A percentile compares a stretch with the other conserved stretches of the same genome.
Evolutionary conservation across 2,329 filamentous ascomycete genomes (phyloP).

Genomic region (Microcera coccophila): DNA sequence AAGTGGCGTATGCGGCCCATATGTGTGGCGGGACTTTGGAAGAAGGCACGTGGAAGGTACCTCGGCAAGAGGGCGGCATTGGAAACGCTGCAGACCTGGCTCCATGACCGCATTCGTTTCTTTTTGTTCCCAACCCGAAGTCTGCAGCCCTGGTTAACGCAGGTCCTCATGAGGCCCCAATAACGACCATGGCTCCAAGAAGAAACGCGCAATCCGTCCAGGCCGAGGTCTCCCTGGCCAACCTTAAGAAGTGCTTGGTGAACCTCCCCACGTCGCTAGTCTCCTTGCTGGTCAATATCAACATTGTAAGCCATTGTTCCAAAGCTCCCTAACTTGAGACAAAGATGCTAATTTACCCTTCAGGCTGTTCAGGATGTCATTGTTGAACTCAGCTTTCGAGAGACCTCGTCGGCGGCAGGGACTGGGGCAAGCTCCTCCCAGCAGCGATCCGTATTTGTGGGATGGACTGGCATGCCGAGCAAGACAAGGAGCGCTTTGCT

Average conservation of each 20-base stretch:
- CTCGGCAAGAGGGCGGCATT: slow-evolving; percentile 29
- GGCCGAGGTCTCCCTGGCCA: slow-evolving; percentile 79
- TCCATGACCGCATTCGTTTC: not conserved
- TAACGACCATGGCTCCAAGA: slow-evolving; percentile 42
- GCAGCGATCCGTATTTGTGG: slow-evolving; percentile 75
- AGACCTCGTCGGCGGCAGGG: slow-evolving; percentile 45
- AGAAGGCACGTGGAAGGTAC: slow-evolving; percentile 35
- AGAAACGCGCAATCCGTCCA: slow-evolving; percentile 61
- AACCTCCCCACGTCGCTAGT: slow-evolving; percentile 86
- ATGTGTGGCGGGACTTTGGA: not conserved
- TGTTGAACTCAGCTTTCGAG: slow-evolving; percentile 76
- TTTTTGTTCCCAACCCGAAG: not conserved
- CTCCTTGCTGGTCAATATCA: slow-evolving; percentile 79
- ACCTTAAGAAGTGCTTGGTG: slow-evolving; percentile 90
- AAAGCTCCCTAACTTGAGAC: not conserved
- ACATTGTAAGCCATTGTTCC: slow-evolving; percentile 62
- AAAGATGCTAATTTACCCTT: slow-evolving; percentile 16
- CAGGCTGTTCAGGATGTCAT: slow-evolving; percentile 94
- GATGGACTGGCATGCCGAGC: slow-evolving; percentile 98
- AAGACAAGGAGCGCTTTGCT: slow-evolving; percentile 74
- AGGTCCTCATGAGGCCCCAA: slow-evolving; percentile 7
- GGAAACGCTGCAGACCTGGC: slow-evolving; percentile 4
- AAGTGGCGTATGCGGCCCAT: slow-evolving; percentile 6
- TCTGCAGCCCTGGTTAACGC: not conserved
- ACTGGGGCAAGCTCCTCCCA: slow-evolving; percentile 43